Base-by-base conservation (phyloP, 2,329 filamentous ascomycete species). In the Colletotrichum cordylinicola region DNA sequence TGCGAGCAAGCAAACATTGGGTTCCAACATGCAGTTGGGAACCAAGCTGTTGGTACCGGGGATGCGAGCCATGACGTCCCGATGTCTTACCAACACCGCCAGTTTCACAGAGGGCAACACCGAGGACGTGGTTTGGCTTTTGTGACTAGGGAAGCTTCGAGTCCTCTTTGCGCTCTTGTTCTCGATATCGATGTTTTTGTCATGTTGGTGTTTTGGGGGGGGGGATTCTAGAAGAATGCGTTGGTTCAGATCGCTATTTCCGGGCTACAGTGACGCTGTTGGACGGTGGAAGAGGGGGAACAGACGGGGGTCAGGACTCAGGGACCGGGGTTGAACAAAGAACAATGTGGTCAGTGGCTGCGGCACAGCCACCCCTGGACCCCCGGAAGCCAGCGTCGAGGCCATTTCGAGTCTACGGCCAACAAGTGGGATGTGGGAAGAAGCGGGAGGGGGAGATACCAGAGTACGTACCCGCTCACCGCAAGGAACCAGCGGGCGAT, bases 281-380 rank as follows among this genome's bases (percentile, higher is more conserved):
- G 37, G 61, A 64, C 61, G 21, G 35, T 18, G 24, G 15, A 21
- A 35, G 33, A 35, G n/a, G 18, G 52, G 39, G 24, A 21, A 21
- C 43, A n/a, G 43, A 48, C 43, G 43, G 43, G 43, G 43, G 43
- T 24, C 27, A 56, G 67, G 33, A 7, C 12, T 21, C 18, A 21
- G 29, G 18, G 55, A 29, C 18, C 27, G 21, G 58, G 58, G 31
- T 61, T 21, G 0, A 37, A 61, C 29, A 61, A 61, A 60, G 67
- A 71, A 8, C 29, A 48, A 65, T 43, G 69, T 74, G 60, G 35
- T 74, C 72, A 71, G 72, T 21, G 67, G 72, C 72, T 74, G 58
- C 48, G 72, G 67, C 72, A 65, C 72, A 71, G 60, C 67, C 67
- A 70, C 39, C 56, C 56, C 31, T 64, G 65, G 43, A 65, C 31